Evolutionary conservation across 306 rosid genomes (phyloP).

Genomic region (Bauhinia variegata): DNA sequence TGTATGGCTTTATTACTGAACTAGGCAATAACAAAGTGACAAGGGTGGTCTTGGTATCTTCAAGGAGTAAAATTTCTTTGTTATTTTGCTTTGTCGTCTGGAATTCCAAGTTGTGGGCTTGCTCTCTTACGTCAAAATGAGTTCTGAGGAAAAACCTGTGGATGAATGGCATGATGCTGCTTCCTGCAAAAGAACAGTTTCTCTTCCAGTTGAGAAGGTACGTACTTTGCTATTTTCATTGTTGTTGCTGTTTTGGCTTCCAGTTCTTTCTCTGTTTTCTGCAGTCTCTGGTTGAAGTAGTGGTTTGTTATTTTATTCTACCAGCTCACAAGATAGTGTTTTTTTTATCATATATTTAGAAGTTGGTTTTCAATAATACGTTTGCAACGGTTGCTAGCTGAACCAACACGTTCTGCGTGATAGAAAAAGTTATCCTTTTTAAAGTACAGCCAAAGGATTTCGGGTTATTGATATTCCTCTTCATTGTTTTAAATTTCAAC

Average conservation of each 20-base stretch:
- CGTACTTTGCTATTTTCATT: constrained; percentile 33
- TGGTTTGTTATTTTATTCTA: background rate
- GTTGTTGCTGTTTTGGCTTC: background rate
- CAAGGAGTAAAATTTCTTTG: constrained; percentile 30
- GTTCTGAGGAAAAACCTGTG: constrained; percentile 46
- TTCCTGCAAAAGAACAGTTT: constrained; percentile 45
- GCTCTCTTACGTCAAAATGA: constrained; percentile 48
- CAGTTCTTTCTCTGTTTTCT: background rate
- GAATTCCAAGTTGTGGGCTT: constrained; percentile 31
- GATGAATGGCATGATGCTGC: constrained; percentile 28
- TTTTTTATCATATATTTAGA: constrained; percentile 11
- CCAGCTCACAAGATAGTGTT: too few species aligned
- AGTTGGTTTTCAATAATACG: background rate
- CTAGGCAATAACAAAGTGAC: constrained; percentile 13
- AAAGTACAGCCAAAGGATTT: background rate
- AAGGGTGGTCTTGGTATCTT: constrained; percentile 21
- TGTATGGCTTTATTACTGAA: background rate
- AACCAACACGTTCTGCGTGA: background rate
- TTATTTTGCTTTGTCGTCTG: background rate
- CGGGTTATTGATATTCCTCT: background rate
- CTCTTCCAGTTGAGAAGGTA: constrained; percentile 61
- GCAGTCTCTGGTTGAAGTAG: constrained; percentile 6
- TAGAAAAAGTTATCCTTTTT: background rate
- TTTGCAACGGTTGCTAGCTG: background rate
- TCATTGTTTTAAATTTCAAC: constrained; percentile 23